phyloP scores from a whole-genome alignment of 257 asterid species.

The Anisodus acutangulus region DNA sequence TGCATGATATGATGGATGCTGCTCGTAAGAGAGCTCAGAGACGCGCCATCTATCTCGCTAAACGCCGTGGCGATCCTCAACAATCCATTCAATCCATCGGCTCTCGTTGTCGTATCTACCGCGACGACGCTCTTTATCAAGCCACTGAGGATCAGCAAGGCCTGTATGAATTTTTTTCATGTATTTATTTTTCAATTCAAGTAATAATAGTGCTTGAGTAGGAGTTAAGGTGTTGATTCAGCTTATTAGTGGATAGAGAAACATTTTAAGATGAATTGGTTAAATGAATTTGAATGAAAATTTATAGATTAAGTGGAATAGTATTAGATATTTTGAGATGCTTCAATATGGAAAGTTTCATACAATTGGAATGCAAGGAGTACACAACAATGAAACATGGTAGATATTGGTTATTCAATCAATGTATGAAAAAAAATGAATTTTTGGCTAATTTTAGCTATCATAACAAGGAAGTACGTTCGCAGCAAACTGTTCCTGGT shows the following conservation, averaged over 20 bases:
- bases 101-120: conserved; percentile 76
- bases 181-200: not conserved
- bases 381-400: not conserved
- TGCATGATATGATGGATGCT: conserved; percentile 99
- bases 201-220: not conserved
- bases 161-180: conserved; percentile 53
- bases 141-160: conserved; percentile 93
- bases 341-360: not conserved
- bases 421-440: not conserved
- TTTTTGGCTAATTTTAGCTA: not conserved
- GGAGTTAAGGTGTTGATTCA: not conserved
- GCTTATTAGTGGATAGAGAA: not conserved
- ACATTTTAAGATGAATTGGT: not conserved
- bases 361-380: not conserved
- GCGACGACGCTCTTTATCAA: conserved; percentile 86
- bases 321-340: not conserved
- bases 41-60: conserved; percentile 86
- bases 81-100: conserved; percentile 92
- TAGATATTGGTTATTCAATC: not conserved
- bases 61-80: conserved; percentile 97
- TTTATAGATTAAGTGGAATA: not conserved
- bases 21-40: conserved; percentile 99
- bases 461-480: not conserved
- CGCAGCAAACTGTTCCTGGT: not conserved
- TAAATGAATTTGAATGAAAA: not conserved